These are phyloP conservation scores for Penicillium maclennaniae DNA, from an alignment of 495 filamentous ascomycete species.

Conservation along the genomic window DNA sequence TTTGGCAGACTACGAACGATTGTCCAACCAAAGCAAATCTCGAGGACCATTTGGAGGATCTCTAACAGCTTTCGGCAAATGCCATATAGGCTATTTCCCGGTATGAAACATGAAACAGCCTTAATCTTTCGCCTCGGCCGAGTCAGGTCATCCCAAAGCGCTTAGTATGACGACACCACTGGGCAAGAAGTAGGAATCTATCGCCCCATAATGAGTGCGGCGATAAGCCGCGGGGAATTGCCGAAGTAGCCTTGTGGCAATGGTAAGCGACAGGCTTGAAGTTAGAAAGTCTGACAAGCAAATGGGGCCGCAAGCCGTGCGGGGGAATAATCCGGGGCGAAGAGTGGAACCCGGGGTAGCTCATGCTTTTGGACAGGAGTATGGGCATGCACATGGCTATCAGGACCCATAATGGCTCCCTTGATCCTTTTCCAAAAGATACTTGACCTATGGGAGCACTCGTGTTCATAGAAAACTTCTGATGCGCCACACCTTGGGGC, in stretches of 20 bases:
- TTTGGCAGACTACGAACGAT: background rate
- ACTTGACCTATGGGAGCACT: no score
- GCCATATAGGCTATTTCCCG: background rate
- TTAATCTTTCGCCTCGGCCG: background rate
- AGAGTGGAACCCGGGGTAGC: background rate
- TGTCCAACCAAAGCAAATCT: background rate
- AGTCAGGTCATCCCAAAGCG: background rate
- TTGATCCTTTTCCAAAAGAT: no score
- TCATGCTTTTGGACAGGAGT: background rate
- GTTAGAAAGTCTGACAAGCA: background rate
- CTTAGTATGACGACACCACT: conserved; percentile 3
- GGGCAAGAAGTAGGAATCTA: background rate
- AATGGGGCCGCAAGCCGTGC: background rate
- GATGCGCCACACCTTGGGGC: no score
- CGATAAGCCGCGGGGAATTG: conserved; percentile 8
- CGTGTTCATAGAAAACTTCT: no score
- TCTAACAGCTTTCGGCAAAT: background rate
- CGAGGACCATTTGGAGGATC: background rate
- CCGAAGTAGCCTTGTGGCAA: conserved; percentile 10
- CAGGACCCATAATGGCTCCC: background rate
- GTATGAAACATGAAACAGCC: background rate
- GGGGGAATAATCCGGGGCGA: conserved; percentile 18
- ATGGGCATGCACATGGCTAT: background rate
- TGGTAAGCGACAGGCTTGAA: conserved; percentile 4
- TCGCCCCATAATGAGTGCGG: background rate